Evolutionary conservation across 352 stramenopile species (phyloP).

Genomic region (Phytophthora rubi): DNA sequence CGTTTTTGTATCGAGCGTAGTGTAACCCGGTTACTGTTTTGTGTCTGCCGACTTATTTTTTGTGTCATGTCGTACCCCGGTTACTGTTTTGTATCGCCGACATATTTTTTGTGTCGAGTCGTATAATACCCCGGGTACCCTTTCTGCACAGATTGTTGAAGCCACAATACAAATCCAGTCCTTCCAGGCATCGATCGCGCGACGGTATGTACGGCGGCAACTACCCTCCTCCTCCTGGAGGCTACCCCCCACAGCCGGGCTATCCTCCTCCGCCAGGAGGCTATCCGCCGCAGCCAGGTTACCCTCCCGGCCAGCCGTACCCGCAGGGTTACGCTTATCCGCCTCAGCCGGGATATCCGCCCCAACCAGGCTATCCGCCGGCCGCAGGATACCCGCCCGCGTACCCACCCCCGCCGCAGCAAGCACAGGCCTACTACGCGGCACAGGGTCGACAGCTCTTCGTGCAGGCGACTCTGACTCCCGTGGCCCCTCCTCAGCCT

Average conservation of each 20-base stretch:
- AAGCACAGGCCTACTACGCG: slow-evolving; percentile 71
- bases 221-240: slow-evolving; percentile 17
- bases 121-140: neutral
- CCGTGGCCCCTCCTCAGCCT: slow-evolving; percentile 40
- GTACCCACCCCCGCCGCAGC: slow-evolving; percentile 49
- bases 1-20: neutral
- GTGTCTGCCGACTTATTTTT: too few relatives aligned
- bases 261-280: slow-evolving; percentile 23
- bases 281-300: slow-evolving; percentile 29
- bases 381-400: slow-evolving; percentile 36
- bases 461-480: slow-evolving; percentile 59
- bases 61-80: too few relatives aligned
- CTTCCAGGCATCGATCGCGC: neutral
- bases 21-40: neutral
- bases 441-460: slow-evolving; percentile 74
- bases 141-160: slow-evolving; percentile 33
- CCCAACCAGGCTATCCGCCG: slow-evolving; percentile 45
- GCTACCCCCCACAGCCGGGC: slow-evolving; percentile 21
- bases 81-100: too few relatives aligned
- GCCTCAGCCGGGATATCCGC: slow-evolving; percentile 38
- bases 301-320: slow-evolving; percentile 39
- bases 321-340: slow-evolving; percentile 30
- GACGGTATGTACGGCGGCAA: slow-evolving; percentile 39
- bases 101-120: too few relatives aligned
- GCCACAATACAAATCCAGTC: slow-evolving; percentile 19